Evolutionary conservation across 2,329 filamentous ascomycete species (phyloP).

Genomic region (Elsinoe fawcettii): DNA sequence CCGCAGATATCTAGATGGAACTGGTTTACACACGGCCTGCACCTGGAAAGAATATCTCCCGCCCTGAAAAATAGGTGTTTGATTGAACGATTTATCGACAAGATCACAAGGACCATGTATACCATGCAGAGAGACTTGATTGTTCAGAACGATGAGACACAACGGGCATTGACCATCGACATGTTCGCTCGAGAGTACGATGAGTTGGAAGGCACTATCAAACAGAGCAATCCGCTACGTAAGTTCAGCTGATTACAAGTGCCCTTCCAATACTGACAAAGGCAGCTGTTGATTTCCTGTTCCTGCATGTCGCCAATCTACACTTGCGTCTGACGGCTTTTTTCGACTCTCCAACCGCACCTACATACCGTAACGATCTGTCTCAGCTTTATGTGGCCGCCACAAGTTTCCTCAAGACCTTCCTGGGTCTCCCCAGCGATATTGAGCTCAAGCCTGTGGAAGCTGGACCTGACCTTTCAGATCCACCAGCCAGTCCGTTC

Average conservation of each 20-base stretch:
- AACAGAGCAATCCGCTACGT: conserved; percentile 23
- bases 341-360: conserved; percentile 67
- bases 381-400: conserved; percentile 68
- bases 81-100: conserved; percentile 69
- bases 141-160: conserved; percentile 39
- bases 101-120: conserved; percentile 71
- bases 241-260: conserved; percentile 15
- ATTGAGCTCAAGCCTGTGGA: conserved; percentile 10
- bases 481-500: conserved; percentile 40
- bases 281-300: conserved; percentile 46
- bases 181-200: conserved; percentile 32
- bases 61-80: conserved; percentile 62
- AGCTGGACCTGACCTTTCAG: conserved; percentile 5
- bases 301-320: conserved; percentile 64
- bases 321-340: conserved; percentile 73
- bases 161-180: conserved; percentile 30
- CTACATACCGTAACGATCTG: conserved; percentile 65
- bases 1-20: conserved; percentile 48
- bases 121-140: conserved; percentile 67
- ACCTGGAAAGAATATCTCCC: conserved; percentile 52
- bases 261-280: conserved; percentile 30
- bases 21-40: conserved; percentile 67
- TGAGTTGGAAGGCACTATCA: conserved; percentile 30
- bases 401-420: conserved; percentile 60
- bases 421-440: conserved; percentile 50